Evolutionary conservation across 1,284 basidiomycete genomes (phyloP).

Genomic region (Golubevia pallescens): DNA sequence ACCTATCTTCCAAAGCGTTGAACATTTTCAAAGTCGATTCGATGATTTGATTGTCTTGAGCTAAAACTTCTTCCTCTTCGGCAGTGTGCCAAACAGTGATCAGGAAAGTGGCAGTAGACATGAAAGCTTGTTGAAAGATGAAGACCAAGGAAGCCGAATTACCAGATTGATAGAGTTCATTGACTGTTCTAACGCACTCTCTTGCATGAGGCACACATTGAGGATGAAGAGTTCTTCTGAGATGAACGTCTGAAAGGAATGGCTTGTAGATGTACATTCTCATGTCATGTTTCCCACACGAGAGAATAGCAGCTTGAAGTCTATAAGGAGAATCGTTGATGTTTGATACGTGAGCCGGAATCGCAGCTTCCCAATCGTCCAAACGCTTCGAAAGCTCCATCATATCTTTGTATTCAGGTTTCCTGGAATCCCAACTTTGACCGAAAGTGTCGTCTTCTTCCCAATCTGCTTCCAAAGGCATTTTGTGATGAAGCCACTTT

Average conservation of each 20-base stretch:
- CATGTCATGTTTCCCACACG: constrained; percentile 40
- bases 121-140: constrained; percentile 46
- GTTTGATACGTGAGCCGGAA: constrained; percentile 26
- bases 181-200: constrained; percentile 33
- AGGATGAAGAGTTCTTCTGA: constrained; percentile 44
- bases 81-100: constrained; percentile 53
- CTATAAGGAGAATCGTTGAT: constrained; percentile 27
- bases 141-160: constrained; percentile 35
- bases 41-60: constrained; percentile 38
- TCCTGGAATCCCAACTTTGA: not conserved
- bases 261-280: constrained; percentile 53
- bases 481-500: constrained; percentile 13
- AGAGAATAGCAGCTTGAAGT: constrained; percentile 33
- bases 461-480: not conserved
- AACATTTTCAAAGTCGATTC: constrained; percentile 41
- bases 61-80: constrained; percentile 18
- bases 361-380: constrained; percentile 42
- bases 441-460: not conserved
- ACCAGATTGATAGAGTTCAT: constrained; percentile 32
- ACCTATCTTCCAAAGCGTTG: constrained; percentile 33
- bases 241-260: constrained; percentile 32
- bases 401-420: constrained; percentile 46
- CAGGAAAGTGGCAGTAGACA: constrained; percentile 50
- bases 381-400: constrained; percentile 31
- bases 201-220: constrained; percentile 41